phyloP scores from a whole-genome alignment of 495 filamentous ascomycete species.

The Chaetomium tenue region DNA sequence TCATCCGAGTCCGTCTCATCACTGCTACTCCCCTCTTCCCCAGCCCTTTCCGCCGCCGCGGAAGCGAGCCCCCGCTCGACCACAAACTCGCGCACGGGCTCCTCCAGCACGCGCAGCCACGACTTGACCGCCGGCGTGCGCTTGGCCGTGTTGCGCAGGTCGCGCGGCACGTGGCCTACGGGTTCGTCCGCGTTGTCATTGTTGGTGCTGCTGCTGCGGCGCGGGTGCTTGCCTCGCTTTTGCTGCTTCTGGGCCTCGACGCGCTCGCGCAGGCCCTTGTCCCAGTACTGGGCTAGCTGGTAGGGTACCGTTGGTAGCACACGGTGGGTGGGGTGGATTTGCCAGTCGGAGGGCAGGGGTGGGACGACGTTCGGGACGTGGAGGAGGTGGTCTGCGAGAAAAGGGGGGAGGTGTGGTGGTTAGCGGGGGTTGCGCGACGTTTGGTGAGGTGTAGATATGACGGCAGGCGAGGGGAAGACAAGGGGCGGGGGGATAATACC shows the following conservation, averaged over 20 bases:
- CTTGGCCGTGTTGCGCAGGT: conserved; percentile 54
- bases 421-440: no score
- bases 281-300: conserved; percentile 84
- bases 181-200: conserved; percentile 18
- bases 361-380: conserved; percentile 83
- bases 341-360: conserved; percentile 78
- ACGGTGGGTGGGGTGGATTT: conserved; percentile 71
- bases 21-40: conserved; percentile 41
- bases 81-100: conserved; percentile 47
- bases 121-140: conserved; percentile 47
- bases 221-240: background rate
- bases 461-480: background rate
- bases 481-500: conserved; percentile 48
- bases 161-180: conserved; percentile 56
- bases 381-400: conserved; percentile 68
- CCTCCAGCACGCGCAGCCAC: conserved; percentile 50
- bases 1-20: conserved; percentile 63
- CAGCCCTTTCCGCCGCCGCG: conserved; percentile 10
- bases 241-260: conserved; percentile 33
- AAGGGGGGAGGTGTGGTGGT: no score
- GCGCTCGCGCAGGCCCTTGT: conserved; percentile 59
- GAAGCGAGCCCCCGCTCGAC: conserved; percentile 38
- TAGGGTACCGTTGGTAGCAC: conserved; percentile 74
- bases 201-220: conserved; percentile 24
- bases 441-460: background rate